Percentiles rank a stretch among this genome's conserved stretches.
phyloP scores from a whole-genome alignment of 2,329 filamentous ascomycete genomes.

The Zymoseptoria tritici region DNA sequence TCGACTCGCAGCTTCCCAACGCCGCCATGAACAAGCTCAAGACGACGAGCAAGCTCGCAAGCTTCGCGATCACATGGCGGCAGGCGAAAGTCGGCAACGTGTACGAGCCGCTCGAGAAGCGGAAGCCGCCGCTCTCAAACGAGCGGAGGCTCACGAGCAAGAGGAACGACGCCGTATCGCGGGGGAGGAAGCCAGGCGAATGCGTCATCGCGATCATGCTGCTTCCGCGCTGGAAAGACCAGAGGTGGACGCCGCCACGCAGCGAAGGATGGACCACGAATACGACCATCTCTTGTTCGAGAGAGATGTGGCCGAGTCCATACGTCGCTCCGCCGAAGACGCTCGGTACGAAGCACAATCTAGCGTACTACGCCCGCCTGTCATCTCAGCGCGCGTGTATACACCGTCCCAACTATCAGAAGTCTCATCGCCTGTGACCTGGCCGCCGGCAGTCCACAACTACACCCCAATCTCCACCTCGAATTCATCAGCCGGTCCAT shows the following conservation, averaged over 20 bases:
- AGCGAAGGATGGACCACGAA: conserved; percentile 2
- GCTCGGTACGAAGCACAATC: background rate
- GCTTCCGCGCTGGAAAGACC: conserved; percentile 1
- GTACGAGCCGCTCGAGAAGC: conserved; percentile 1
- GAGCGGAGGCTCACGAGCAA: conserved; percentile 1
- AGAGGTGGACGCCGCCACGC: conserved; percentile 3
- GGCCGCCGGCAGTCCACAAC: background rate
- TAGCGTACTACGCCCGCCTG: too few relatives aligned
- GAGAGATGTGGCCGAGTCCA: background rate
- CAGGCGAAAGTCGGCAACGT: conserved; percentile 3
- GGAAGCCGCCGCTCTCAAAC: background rate
- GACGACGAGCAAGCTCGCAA: conserved; percentile 7
- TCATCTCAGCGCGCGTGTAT: background rate
- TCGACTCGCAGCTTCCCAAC: conserved; percentile 4
- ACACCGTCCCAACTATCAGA: background rate
- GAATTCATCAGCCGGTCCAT: background rate
- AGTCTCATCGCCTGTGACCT: background rate
- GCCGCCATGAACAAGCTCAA: background rate
- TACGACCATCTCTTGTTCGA: conserved; percentile 2
- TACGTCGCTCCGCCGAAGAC: background rate
- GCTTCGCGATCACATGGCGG: conserved; percentile 4
- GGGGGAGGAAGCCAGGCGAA: conserved; percentile 1
- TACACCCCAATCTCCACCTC: background rate
- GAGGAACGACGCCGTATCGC: conserved; percentile 4
- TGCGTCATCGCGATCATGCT: conserved; percentile 3